Evolutionary conservation across 2,329 filamentous ascomycete species (phyloP).

Genomic region (Cercospora nicotianae): DNA sequence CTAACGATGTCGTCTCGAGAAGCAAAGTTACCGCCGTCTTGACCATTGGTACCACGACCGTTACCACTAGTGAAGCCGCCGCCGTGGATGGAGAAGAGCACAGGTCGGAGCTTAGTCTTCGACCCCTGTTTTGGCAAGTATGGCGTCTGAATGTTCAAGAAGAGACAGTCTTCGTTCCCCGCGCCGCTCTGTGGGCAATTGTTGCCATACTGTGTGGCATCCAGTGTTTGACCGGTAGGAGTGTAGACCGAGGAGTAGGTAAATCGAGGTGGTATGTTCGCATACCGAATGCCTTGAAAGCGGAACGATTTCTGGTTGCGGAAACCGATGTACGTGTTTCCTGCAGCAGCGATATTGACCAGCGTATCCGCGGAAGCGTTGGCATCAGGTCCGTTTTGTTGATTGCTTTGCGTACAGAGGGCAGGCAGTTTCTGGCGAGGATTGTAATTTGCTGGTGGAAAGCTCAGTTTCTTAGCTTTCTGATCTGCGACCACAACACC

Average conservation of each 20-base stretch:
- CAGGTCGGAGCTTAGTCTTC: conserved; percentile 45
- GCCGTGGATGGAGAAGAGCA: conserved; percentile 56
- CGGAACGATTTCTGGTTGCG: conserved; percentile 56
- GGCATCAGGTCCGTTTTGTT: conserved; percentile 38
- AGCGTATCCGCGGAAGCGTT: conserved; percentile 41
- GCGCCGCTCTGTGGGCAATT: conserved; percentile 45
- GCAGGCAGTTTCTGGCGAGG: conserved; percentile 42
- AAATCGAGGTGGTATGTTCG: conserved; percentile 45
- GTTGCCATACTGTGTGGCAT: conserved; percentile 49
- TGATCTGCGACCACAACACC: conserved; percentile 42
- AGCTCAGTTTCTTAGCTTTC: conserved; percentile 13
- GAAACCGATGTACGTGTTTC: conserved; percentile 52
- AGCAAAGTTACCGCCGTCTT: conserved; percentile 56
- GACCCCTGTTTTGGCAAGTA: conserved; percentile 45
- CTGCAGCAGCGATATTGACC: conserved; percentile 44
- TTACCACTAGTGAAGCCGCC: conserved; percentile 57
- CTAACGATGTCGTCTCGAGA: conserved; percentile 61
- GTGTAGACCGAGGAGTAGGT: conserved; percentile 51
- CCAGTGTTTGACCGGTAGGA: conserved; percentile 47
- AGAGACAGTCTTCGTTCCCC: conserved; percentile 49
- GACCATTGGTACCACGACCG: conserved; percentile 38
- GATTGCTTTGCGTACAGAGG: conserved; percentile 53
- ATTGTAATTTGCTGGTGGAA: neutral
- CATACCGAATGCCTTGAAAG: conserved; percentile 51
- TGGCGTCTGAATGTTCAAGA: conserved; percentile 52